Conservation (phyloP, 2,329 filamentous ascomycete species). For the Phyllachora maydis region DNA sequence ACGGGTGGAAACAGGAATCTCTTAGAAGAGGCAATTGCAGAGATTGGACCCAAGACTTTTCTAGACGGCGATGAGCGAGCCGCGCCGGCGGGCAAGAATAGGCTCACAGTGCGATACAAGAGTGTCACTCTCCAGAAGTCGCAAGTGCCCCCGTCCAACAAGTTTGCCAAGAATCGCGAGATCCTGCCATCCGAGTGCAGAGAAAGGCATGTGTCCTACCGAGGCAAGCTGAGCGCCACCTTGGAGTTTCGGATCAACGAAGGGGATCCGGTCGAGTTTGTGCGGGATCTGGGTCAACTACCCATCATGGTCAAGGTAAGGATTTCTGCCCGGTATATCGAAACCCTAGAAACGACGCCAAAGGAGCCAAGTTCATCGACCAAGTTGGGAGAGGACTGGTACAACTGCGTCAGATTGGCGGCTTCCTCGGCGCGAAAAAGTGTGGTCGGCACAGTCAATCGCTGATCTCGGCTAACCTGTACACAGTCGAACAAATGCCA, state of each 20-base stretch:
- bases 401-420: too few relatives aligned
- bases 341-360: too few relatives aligned
- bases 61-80: slow-evolving; percentile 60
- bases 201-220: slow-evolving; percentile 81
- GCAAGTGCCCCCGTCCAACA: slow-evolving; percentile 61
- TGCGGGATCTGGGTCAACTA: slow-evolving; percentile 70
- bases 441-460: too few relatives aligned
- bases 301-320: slow-evolving; percentile 83
- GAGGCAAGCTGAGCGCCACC: slow-evolving; percentile 64
- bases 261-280: slow-evolving; percentile 63
- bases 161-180: slow-evolving; percentile 63
- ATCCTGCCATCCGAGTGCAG: slow-evolving; percentile 85
- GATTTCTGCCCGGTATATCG: too few relatives aligned
- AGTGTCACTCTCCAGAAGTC: slow-evolving; percentile 71
- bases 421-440: too few relatives aligned
- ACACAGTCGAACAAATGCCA: slow-evolving; percentile 75
- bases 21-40: slow-evolving; percentile 55
- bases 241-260: slow-evolving; percentile 78
- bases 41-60: slow-evolving; percentile 79
- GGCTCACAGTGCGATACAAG: slow-evolving; percentile 57
- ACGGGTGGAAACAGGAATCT: slow-evolving; percentile 31
- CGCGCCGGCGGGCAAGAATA: slow-evolving; percentile 42
- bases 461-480: slow-evolving; percentile 6
- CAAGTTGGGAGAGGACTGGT: too few relatives aligned
- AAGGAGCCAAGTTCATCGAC: slow-evolving; percentile 2